Evolutionary conservation across 2,329 filamentous ascomycete species (phyloP).

Genomic region (Fusarium keratoplasticum): DNA sequence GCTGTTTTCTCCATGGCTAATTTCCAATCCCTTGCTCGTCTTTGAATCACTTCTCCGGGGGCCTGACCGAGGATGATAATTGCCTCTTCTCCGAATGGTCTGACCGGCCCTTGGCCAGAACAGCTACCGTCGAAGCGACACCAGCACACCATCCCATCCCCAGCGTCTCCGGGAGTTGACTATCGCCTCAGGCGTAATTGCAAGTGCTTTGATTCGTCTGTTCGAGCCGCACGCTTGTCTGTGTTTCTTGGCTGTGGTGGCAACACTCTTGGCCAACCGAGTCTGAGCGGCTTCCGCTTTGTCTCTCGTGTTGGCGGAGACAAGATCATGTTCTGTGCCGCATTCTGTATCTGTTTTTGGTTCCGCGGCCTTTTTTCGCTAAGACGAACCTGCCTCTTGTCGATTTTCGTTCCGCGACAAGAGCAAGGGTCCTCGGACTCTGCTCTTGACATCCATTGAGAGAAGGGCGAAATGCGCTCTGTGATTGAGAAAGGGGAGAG

Average conservation of each 20-base stretch:
- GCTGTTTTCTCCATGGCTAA: conserved; percentile 12
- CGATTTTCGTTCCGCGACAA: not conserved
- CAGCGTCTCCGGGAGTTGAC: conserved; percentile 8
- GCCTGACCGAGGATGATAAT: conserved; percentile 7
- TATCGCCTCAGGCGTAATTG: conserved; percentile 10
- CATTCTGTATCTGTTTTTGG: not conserved
- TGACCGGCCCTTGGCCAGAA: conserved; percentile 8
- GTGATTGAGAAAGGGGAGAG: not conserved
- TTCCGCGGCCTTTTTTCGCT: not conserved
- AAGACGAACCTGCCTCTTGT: not conserved
- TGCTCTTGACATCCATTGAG: not conserved
- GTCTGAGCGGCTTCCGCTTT: not conserved
- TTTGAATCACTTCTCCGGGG: not conserved
- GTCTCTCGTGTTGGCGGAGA: not conserved
- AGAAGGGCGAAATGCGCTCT: not conserved
- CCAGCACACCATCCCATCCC: conserved; percentile 5
- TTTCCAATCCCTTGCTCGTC: conserved; percentile 19
- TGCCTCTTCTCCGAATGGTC: conserved; percentile 16
- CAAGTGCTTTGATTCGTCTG: conserved; percentile 5
- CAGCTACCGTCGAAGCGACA: not conserved
- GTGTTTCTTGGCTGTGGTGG: not conserved
- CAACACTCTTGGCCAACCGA: not conserved
- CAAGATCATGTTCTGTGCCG: not conserved
- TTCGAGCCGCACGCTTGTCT: not conserved
- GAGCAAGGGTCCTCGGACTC: not conserved